phyloP scores from a whole-genome alignment of 805 yeast species.

The Sporopachydermia lactativora region DNA sequence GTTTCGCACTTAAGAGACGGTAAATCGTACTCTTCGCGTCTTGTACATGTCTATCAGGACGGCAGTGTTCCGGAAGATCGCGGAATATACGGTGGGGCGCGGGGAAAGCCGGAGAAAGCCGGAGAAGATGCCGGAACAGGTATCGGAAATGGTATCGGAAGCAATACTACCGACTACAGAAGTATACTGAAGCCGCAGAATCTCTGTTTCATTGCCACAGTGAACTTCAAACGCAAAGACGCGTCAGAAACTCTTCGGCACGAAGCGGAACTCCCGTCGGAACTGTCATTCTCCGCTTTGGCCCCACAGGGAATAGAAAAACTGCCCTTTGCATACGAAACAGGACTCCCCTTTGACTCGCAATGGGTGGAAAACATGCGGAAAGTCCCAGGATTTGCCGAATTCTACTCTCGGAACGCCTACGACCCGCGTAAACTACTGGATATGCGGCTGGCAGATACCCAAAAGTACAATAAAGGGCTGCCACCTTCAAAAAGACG shows the following conservation, averaged over 20 bases:
- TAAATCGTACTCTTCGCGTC: constrained; percentile 12
- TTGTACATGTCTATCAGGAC: constrained; percentile 15
- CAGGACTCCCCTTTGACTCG: neutral
- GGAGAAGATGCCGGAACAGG: constrained; percentile 10
- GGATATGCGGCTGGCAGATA: constrained; percentile 17
- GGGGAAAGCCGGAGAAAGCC: constrained; percentile 9
- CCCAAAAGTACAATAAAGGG: constrained; percentile 10
- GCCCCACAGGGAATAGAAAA: neutral
- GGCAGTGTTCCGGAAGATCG: constrained; percentile 9
- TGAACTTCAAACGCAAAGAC: constrained; percentile 9
- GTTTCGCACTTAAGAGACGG: constrained; percentile 16
- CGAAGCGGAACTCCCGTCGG: neutral
- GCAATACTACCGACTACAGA: neutral
- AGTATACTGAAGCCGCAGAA: neutral
- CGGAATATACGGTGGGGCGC: constrained; percentile 10
- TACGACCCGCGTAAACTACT: constrained; percentile 14
- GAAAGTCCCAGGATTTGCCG: constrained; percentile 10
- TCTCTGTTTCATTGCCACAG: constrained; percentile 7
- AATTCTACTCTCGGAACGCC: constrained; percentile 6
- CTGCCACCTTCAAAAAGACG: constrained; percentile 11
- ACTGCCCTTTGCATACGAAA: neutral
- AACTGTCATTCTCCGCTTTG: neutral
- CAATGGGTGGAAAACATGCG: constrained; percentile 6
- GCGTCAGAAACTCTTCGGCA: constrained; percentile 3
- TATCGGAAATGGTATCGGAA: too few species aligned